Percentiles rank a stretch among this genome's conserved stretches.
Conservation (phyloP, 345 rosid genomes). For the Toxicodendron radicans region DNA sequence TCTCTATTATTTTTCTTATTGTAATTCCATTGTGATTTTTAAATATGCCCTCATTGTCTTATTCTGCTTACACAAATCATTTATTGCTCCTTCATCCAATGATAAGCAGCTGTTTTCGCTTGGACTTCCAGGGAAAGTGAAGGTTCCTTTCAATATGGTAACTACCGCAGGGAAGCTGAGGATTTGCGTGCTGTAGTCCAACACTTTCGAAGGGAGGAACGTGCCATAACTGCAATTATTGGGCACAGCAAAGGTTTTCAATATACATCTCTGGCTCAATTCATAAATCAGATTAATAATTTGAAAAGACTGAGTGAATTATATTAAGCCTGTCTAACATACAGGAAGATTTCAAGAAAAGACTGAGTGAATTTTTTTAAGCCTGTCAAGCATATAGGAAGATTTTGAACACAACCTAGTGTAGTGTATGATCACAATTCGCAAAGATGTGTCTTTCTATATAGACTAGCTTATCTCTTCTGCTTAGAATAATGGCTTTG, state of each 20-base stretch:
- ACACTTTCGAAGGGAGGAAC: conserved; percentile 44
- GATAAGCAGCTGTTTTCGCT: conserved; percentile 16
- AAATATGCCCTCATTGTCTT: background rate
- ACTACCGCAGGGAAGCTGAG: conserved; percentile 77
- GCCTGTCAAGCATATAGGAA: too few species aligned
- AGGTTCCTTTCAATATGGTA: conserved; percentile 89
- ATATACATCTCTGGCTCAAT: background rate
- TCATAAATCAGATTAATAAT: background rate
- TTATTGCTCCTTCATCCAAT: background rate
- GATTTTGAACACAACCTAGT: too few species aligned
- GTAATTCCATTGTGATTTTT: background rate
- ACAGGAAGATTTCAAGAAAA: too few species aligned
- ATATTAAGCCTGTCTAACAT: too few species aligned
- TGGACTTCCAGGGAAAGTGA: conserved; percentile 65
- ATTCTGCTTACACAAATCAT: too few species aligned
- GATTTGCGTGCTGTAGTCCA: conserved; percentile 64
- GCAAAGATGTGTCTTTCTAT: background rate
- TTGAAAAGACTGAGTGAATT: too few species aligned
- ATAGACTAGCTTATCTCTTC: background rate
- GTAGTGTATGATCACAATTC: background rate
- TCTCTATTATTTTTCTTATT: background rate
- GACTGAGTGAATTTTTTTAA: too few species aligned
- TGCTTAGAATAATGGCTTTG: background rate
- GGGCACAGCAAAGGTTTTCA: conserved; percentile 93
- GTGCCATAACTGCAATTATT: conserved; percentile 48